Base-by-base conservation (phyloP, 2,329 filamentous ascomycete species). In the Aspergillus bombycis region DNA sequence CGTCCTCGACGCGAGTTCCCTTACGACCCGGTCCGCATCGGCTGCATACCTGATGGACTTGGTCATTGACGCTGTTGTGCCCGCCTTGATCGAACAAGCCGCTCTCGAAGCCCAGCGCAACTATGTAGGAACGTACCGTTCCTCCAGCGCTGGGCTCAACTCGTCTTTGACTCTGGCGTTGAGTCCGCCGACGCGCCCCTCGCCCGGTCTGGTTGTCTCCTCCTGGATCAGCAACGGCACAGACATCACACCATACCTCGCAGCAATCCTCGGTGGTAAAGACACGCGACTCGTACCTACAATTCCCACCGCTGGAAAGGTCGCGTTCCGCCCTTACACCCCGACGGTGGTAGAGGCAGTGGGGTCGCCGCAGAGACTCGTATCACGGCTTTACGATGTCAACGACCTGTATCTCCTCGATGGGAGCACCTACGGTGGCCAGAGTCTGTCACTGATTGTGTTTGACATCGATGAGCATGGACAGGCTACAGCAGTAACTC, bases 1-100 rank as follows among this genome's bases (percentile, higher is more conserved):
- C 1, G 68, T 82, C 21, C 70, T 83, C 1, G 65, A 75, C 2
- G 81, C 79, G 11, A 79, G 77, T 7, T 48, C 50, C 1, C 50
- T 56, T 8, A 26, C 21, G 28, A 61, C 34, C 4, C 66, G 67
- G 14, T 43, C 14, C 8, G 16, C 4, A 2, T 46, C 63, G 5
- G 57, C 68, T 2, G 48, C 61, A 4, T 8, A 71, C 6, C 58
- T 77, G 21, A 65, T 65, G 6, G 74, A 77, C 60, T 45, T 71
- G 9, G 63, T 79, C n/a, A 65, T 63, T 0, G 67, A 74, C 23
- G 63, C 65, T 0, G 58, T 79, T 12, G 50, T 79, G 2, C 76
- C 77, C 0, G 74, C 75, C 2, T 61, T 79, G 7, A 68, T 72
- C 59, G 68, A 66, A 1, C 72, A 77, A 55, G 76, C 75, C 0